Percentiles rank a stretch among this genome's conserved stretches.
phyloP scores from a whole-genome alignment of 805 yeast species.

The Metschnikowia kunwiensis region DNA sequence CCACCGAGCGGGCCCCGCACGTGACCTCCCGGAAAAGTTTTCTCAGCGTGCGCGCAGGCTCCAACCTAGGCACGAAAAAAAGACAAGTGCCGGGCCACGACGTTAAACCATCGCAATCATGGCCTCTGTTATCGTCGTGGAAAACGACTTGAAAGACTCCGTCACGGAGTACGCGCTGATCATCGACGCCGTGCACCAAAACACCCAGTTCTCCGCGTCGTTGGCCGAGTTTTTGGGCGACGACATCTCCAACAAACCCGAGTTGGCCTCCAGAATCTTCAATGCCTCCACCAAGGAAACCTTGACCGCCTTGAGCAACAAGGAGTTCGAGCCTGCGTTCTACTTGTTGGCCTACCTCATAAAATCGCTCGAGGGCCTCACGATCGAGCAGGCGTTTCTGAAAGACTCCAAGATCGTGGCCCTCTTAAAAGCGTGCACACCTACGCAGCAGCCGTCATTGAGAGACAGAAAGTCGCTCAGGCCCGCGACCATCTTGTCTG shows the following conservation, averaged over 20 bases:
- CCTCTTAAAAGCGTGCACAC: conserved; percentile 31
- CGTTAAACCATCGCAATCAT: conserved; percentile 14
- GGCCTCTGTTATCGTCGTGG: conserved; percentile 45
- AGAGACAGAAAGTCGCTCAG: conserved; percentile 45
- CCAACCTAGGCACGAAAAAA: conserved; percentile 3
- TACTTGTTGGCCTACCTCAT: conserved; percentile 38
- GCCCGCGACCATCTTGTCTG: conserved; percentile 39
- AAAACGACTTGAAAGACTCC: conserved; percentile 40
- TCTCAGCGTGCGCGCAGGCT: conserved; percentile 16
- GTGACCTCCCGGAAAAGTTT: conserved; percentile 20
- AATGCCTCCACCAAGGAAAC: conserved; percentile 27
- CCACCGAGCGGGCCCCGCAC: conserved; percentile 8
- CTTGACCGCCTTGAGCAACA: conserved; percentile 37
- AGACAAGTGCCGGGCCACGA: background rate
- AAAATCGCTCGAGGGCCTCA: conserved; percentile 27
- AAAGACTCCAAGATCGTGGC: conserved; percentile 26
- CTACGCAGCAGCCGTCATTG: conserved; percentile 36
- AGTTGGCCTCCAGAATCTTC: conserved; percentile 28
- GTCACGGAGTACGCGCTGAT: conserved; percentile 39
- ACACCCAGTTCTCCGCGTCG: conserved; percentile 26
- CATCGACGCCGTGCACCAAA: conserved; percentile 31
- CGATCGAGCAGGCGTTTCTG: conserved; percentile 23
- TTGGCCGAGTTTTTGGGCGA: conserved; percentile 24
- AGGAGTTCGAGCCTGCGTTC: conserved; percentile 45
- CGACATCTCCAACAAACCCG: conserved; percentile 27